These are phyloP conservation scores for Xylariomycetidae sp. DNA, from an alignment of 2,329 filamentous ascomycete species.

Conservation along the genomic window DNA sequence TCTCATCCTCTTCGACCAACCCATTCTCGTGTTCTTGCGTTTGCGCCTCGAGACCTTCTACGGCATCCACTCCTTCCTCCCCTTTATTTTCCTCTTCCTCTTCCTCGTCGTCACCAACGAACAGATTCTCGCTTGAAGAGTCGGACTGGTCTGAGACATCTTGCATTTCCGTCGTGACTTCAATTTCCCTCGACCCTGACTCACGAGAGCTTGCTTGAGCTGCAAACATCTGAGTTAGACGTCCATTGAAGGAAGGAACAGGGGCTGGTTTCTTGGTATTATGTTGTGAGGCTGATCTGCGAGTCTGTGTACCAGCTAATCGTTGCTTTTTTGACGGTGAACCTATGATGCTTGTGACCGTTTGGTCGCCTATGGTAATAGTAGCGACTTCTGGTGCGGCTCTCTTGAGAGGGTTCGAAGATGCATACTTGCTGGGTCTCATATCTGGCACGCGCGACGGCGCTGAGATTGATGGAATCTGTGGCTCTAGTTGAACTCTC, in stretches of 20 bases:
- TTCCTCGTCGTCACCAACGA: constrained; percentile 24
- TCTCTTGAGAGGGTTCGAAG: constrained; percentile 42
- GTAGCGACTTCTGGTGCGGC: constrained; percentile 60
- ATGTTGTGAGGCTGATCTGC: constrained; percentile 24
- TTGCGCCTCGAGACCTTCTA: too few species aligned
- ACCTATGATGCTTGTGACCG: constrained; percentile 60
- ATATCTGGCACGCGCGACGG: constrained; percentile 24
- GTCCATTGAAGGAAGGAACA: constrained; percentile 37
- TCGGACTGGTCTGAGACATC: constrained; percentile 17
- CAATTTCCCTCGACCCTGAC: constrained; percentile 7
- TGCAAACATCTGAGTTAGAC: constrained; percentile 39
- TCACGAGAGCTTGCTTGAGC: constrained; percentile 25
- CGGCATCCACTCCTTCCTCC: constrained; percentile 14
- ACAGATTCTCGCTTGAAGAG: constrained; percentile 22
- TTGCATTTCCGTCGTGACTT: constrained; percentile 5
- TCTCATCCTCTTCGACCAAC: too few species aligned
- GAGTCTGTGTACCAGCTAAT: constrained; percentile 31
- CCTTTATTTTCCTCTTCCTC: constrained; percentile 14
- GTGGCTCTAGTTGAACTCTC: constrained; percentile 16
- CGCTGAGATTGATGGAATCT: constrained; percentile 28
- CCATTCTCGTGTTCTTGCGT: too few species aligned
- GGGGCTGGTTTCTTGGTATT: constrained; percentile 16
- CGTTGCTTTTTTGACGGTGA: constrained; percentile 43
- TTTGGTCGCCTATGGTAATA: constrained; percentile 67
- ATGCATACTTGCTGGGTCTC: constrained; percentile 14